These are phyloP conservation scores for Jamesozyma spencerorum DNA, from an alignment of 805 yeast genomes.

Conservation along the genomic window DNA sequence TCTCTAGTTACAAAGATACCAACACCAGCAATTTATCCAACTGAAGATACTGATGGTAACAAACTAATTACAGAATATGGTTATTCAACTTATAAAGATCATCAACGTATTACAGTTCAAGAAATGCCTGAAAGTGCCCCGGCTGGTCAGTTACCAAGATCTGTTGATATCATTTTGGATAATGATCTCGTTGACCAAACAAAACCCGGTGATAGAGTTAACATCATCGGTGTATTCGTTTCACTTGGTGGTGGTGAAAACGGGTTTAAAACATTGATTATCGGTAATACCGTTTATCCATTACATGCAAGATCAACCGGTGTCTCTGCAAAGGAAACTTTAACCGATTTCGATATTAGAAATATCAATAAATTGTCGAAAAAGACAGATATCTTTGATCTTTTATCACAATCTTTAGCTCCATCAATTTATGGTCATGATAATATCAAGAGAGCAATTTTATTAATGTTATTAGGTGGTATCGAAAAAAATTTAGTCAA, in stretches of 20 bases:
- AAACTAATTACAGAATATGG: slow-evolving; percentile 88
- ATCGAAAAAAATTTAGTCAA: slow-evolving; percentile 86
- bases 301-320: slow-evolving; percentile 82
- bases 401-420: slow-evolving; percentile 78
- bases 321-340: slow-evolving; percentile 56
- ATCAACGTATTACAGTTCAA: slow-evolving; percentile 86
- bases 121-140: slow-evolving; percentile 98
- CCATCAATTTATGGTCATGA: slow-evolving; percentile 95
- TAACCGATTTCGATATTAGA: slow-evolving; percentile 76
- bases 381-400: slow-evolving; percentile 62
- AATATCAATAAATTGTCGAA: slow-evolving; percentile 74
- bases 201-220: slow-evolving; percentile 95
- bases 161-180: slow-evolving; percentile 85
- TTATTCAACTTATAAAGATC: slow-evolving; percentile 83
- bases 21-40: slow-evolving; percentile 81
- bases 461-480: slow-evolving; percentile 88
- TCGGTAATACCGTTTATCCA: slow-evolving; percentile 85
- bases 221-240: slow-evolving; percentile 86
- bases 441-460: slow-evolving; percentile 80
- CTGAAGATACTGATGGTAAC: slow-evolving; percentile 87
- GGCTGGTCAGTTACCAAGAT: slow-evolving; percentile 93
- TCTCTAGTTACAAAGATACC: slow-evolving; percentile 43
- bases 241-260: slow-evolving; percentile 63
- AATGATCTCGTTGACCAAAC: slow-evolving; percentile 87
- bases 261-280: slow-evolving; percentile 69